Base-by-base conservation (phyloP, 192 early-diverging fungal genomes). In the Coemansia sp. region DNA sequence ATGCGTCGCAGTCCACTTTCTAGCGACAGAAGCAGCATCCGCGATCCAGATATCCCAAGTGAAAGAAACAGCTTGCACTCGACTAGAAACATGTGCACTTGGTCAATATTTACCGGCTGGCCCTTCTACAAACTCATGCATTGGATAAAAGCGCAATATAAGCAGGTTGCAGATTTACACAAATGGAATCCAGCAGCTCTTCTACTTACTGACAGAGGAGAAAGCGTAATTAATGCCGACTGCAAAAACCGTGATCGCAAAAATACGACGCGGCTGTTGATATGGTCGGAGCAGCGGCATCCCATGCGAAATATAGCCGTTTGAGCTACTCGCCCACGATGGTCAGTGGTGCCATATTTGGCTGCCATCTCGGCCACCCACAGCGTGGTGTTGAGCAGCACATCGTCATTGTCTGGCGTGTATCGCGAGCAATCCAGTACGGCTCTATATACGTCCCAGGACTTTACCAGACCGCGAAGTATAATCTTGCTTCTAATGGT, bases 361-460 rank as follows among this genome's bases (percentile, higher is more conserved):
- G 71, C 66, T 0, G 68, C 71, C 53, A 71, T 65, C 19, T 80
- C 68, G 4, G 68, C 63, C 10, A 80, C 54, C 77, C 77, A 80
- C 50, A 62, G 59, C 17, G 72, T 57, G 0, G 65, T 74, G 44
- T 71, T 80, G 48, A 80, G 47, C 54, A 80, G 48, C 12, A 80
- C 71, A 26, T 68, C 68, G 34, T 80, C 71, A 46, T 80, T 71
- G 25, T 74, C 77, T 2, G 70, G 71, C 9, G 64, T 65, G 49
- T 66, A 71, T 12, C 71, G 67, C 6, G 71, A 79, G 64, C 76
- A 73, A 31, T 80, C 71, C 2, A 80, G 50, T n/a, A 71, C 77
- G 1, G 71, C 77, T 9, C 77, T 50, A 40, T 80, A 74, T 2
- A 68, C 71, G 38, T 74, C 61, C 77, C 77, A 80, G 12, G 70